These are phyloP conservation scores for Logfia minima DNA, from an alignment of 129 eudicot genomes.

Conservation along the genomic window DNA sequence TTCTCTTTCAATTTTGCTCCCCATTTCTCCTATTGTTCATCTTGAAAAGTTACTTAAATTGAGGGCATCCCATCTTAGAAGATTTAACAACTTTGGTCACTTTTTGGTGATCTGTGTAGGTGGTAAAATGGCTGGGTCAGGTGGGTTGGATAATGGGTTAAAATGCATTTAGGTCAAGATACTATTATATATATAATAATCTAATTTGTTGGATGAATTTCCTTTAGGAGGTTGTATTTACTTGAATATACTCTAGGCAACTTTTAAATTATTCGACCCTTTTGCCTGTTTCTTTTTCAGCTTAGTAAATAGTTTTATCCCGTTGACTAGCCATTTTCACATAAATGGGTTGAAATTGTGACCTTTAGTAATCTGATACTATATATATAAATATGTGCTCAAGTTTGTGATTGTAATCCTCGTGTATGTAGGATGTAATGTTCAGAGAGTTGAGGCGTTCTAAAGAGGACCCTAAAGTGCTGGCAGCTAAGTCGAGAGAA, in stretches of 20 bases:
- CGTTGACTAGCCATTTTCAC: neutral
- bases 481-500: slow-evolving; percentile 87
- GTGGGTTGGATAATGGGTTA: neutral
- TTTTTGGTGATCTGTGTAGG: neutral
- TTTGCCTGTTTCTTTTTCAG: neutral
- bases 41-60: neutral
- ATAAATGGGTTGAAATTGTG: neutral
- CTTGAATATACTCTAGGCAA: too few relatives aligned
- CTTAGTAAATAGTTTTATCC: neutral
- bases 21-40: neutral
- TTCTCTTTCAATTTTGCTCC: slow-evolving; percentile 18
- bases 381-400: neutral
- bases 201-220: too few relatives aligned
- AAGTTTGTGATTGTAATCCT: neutral
- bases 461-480: slow-evolving; percentile 74
- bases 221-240: too few relatives aligned
- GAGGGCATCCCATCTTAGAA: neutral
- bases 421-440: slow-evolving; percentile 60
- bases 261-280: neutral
- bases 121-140: neutral
- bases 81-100: neutral
- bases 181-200: too few relatives aligned
- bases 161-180: neutral
- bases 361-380: slow-evolving; percentile 5
- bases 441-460: slow-evolving; percentile 65